Evolutionary conservation across 1,139 yeast species (phyloP).

Genomic region (Nakaseomyces glabratus): DNA sequence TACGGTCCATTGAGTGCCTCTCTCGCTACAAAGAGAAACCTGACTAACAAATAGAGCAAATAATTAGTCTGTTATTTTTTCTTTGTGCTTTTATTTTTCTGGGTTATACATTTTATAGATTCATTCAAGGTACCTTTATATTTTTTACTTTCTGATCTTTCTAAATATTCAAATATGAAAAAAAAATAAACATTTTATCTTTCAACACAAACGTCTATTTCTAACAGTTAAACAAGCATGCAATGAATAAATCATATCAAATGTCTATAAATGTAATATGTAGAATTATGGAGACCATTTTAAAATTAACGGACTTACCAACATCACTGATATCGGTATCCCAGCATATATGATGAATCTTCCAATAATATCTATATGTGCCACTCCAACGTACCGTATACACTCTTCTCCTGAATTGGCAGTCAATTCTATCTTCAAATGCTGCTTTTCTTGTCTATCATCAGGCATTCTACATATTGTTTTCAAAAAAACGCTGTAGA

Average conservation of each 20-base stretch:
- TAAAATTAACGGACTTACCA: slow-evolving; percentile 21
- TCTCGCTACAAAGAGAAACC: slow-evolving; percentile 17
- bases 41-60: slow-evolving; percentile 11
- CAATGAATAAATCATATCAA: too few species aligned
- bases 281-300: too few species aligned
- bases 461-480: slow-evolving; percentile 17
- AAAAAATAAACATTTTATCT: too few species aligned
- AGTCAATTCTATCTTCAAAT: not conserved
- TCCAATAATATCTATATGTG: slow-evolving; percentile 25
- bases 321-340: slow-evolving; percentile 23
- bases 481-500: slow-evolving; percentile 16
- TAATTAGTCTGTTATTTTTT: slow-evolving; percentile 4
- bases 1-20: slow-evolving; percentile 27
- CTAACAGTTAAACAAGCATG: too few species aligned
- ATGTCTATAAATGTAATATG: too few species aligned
- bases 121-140: too few species aligned
- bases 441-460: slow-evolving; percentile 17
- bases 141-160: too few species aligned
- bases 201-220: too few species aligned
- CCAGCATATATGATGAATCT: slow-evolving; percentile 29
- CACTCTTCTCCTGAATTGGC: slow-evolving; percentile 15
- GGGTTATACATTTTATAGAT: slow-evolving; percentile 2
- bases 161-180: too few species aligned
- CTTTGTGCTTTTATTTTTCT: not conserved
- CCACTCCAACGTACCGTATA: slow-evolving; percentile 21